Evolutionary conservation across 192 early-diverging fungal genomes (phyloP).

Genomic region (Coemansia nantahalensis): DNA sequence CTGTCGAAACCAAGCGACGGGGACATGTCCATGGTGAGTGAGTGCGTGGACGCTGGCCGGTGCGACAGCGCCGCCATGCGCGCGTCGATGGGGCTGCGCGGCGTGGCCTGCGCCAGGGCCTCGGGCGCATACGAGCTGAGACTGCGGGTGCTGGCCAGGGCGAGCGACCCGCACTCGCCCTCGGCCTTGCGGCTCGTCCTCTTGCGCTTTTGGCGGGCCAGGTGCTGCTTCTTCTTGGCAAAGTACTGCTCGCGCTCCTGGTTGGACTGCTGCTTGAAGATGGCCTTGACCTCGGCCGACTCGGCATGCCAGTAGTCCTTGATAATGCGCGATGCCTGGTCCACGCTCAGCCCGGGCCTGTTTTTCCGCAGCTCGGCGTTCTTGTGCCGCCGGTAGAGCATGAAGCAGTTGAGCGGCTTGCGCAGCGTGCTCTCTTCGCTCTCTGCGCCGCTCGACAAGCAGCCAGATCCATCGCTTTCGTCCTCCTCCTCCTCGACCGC

Average conservation of each 20-base stretch:
- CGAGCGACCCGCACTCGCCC: not conserved
- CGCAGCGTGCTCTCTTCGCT: constrained; percentile 17
- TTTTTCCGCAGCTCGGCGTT: constrained; percentile 19
- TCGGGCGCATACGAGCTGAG: constrained; percentile 37
- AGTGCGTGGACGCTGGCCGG: not conserved
- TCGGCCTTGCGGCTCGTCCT: not conserved
- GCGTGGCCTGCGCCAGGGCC: constrained; percentile 15
- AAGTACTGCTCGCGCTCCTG: constrained; percentile 32
- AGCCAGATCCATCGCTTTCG: not conserved
- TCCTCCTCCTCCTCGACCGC: not conserved
- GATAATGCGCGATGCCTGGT: constrained; percentile 26
- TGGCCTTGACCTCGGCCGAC: constrained; percentile 9
- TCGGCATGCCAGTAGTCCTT: constrained; percentile 35
- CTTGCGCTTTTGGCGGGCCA: constrained; percentile 14
- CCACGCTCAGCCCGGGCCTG: constrained; percentile 26
- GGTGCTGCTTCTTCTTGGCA: constrained; percentile 41
- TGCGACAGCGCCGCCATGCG: too few relatives aligned
- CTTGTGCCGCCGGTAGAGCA: constrained; percentile 32
- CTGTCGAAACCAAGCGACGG: too few relatives aligned
- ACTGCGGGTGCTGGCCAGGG: constrained; percentile 15
- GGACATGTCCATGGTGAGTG: not conserved
- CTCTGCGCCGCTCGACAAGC: not conserved
- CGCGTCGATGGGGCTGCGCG: too few relatives aligned
- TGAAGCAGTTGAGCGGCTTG: constrained; percentile 49
- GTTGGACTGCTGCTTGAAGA: constrained; percentile 20